Evolutionary conservation across 2,329 filamentous ascomycete genomes (phyloP), one percentile per base, ranked within the genome.

Genomic region (Colletotrichum sp.): DNA sequence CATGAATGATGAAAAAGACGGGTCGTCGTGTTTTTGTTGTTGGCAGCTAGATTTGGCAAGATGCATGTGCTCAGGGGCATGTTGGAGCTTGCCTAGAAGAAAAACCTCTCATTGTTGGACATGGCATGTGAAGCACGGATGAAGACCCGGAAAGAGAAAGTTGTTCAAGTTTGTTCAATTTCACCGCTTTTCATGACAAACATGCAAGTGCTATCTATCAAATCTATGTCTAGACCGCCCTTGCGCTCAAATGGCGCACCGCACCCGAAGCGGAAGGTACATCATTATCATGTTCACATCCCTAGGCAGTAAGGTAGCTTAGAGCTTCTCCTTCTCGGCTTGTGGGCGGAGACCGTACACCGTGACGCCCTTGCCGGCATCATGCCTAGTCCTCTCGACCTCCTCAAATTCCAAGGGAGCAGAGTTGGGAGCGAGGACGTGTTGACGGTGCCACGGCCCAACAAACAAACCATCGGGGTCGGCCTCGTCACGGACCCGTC

Each of bases 401-500:
- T 87, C 85, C 67, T 87, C 85, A 15, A 87, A 77, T 32, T 80
- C 78, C n/a, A 87, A 81, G 63, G 77, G 82, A 5, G 80, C 73
- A 0, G 80, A 82, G 32, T 83, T 82, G 34, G 80, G 83, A 32
- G 83, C 84, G 48, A 92, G 82, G 24, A 98, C 87, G 79, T 91
- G 91, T 68, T 93, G 90, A 26, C 94, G 89, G 84, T 98, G 96
- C 96, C 97, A 99, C 65, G 96, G 93, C 3, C 96, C 97, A 16
- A 97, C 89, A 84, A 98, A 98, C 90, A 98, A 93, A 71, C 95
- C 95, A 76, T 96, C 92, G 0, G 94, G 93, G 81, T 98, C 96
- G 38, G 91, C 92, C 69, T 92, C 88, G 74, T 93, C 89, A 67
- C 96, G 90, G 8, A 98, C 89, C 32, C 88, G 86, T 48, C 94